Percentiles rank a stretch among this genome's conserved stretches.
Evolutionary conservation across 805 yeast genomes (phyloP).

Genomic region (Huiozyma sinensis): DNA sequence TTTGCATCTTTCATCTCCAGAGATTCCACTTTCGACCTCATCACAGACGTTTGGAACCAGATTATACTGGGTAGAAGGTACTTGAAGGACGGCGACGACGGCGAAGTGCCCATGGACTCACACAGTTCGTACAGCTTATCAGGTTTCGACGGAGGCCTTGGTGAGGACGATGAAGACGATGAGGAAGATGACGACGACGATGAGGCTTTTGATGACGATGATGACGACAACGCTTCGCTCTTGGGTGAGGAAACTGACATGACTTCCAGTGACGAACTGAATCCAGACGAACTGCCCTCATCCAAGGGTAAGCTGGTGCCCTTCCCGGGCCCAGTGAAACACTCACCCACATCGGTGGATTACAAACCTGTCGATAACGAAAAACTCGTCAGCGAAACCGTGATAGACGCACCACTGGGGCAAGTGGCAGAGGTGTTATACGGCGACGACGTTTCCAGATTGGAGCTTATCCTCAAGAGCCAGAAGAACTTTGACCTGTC

Average conservation of each 20-base stretch:
- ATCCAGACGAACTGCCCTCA: conserved; percentile 10
- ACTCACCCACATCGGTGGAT: conserved; percentile 37
- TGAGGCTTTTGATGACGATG: conserved; percentile 20
- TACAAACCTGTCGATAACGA: conserved; percentile 41
- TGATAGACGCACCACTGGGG: conserved; percentile 56
- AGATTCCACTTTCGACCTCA: conserved; percentile 42
- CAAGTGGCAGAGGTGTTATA: conserved; percentile 49
- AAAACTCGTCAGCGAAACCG: conserved; percentile 43
- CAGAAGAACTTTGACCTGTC: conserved; percentile 58
- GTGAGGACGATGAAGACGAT: conserved; percentile 17
- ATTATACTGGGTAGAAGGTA: conserved; percentile 52
- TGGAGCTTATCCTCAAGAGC: conserved; percentile 36
- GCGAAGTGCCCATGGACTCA: conserved; percentile 11
- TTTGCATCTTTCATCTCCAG: conserved; percentile 61
- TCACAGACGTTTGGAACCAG: conserved; percentile 55
- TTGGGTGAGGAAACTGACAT: conserved; percentile 13
- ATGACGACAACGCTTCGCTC: conserved; percentile 10
- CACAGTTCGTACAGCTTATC: neutral
- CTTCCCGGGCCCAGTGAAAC: conserved; percentile 33
- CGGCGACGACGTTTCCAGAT: conserved; percentile 45
- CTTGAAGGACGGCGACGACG: conserved; percentile 27
- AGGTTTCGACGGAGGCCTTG: conserved; percentile 5
- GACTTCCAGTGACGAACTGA: conserved; percentile 28
- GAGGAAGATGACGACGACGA: conserved; percentile 20
- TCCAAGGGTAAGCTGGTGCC: conserved; percentile 26